Conservation (phyloP, 768 basidiomycete genomes). For the Serpula lacrymans region DNA sequence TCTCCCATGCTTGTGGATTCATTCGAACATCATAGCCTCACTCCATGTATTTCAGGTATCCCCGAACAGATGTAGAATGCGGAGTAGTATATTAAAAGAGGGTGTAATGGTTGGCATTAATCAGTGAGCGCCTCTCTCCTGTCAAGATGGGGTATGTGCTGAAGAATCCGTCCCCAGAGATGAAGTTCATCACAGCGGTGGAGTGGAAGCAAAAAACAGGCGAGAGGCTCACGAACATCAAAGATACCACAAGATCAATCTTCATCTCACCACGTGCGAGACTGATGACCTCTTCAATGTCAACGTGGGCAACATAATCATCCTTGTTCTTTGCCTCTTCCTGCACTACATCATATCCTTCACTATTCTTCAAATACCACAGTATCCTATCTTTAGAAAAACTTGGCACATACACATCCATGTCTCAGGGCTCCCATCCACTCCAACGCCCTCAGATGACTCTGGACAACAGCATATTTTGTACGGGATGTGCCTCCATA, state of each 20-base stretch:
- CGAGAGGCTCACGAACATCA: not conserved
- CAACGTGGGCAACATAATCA: not conserved
- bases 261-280: not conserved
- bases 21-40: too few relatives aligned
- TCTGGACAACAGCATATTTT: too few relatives aligned
- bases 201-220: slow-evolving; percentile 1
- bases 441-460: too few relatives aligned
- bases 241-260: not conserved
- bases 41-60: too few relatives aligned
- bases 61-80: too few relatives aligned
- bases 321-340: not conserved
- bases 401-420: not conserved
- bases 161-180: not conserved
- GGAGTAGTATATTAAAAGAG: too few relatives aligned
- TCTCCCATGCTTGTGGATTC: too few relatives aligned
- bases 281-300: not conserved
- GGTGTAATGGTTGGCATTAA: too few relatives aligned
- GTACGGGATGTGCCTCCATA: too few relatives aligned
- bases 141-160: slow-evolving; percentile 1
- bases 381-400: not conserved
- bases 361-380: not conserved
- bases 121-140: too few relatives aligned
- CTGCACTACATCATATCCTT: too few relatives aligned
- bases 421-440: not conserved
- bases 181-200: slow-evolving; percentile 2